Conservation (phyloP, 2,329 filamentous ascomycete species). For the Nannizziopsis arthrosporioides region DNA sequence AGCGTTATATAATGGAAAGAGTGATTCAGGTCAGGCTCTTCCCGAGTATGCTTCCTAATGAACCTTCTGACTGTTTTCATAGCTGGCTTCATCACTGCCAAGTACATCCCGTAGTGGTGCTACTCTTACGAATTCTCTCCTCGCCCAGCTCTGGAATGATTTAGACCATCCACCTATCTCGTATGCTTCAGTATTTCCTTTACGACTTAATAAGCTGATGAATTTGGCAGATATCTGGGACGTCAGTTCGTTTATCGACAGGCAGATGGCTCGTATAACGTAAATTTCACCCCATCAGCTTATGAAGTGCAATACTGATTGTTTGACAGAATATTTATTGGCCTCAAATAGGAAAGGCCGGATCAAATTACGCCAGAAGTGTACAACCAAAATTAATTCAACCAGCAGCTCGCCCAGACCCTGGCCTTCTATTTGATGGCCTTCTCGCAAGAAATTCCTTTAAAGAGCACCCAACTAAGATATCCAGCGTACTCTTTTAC, state of each 20-base stretch:
- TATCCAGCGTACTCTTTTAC: constrained; percentile 41
- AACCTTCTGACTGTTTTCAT: constrained; percentile 19
- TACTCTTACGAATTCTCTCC: constrained; percentile 20
- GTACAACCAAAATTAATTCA: constrained; percentile 16
- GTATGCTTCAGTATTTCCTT: constrained; percentile 17
- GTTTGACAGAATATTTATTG: constrained; percentile 16
- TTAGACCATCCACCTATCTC: constrained; percentile 24
- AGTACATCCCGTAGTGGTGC: constrained; percentile 17
- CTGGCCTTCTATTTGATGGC: constrained; percentile 20
- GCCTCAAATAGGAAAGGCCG: constrained; percentile 20
- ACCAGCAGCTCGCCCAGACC: constrained; percentile 18
- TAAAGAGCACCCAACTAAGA: constrained; percentile 31
- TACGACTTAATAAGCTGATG: constrained; percentile 38
- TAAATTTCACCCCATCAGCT: constrained; percentile 5
- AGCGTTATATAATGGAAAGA: constrained; percentile 49
- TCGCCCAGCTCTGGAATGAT: constrained; percentile 24
- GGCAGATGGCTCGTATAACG: constrained; percentile 22
- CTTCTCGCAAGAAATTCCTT: constrained; percentile 15
- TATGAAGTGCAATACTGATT: background rate
- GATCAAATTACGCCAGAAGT: constrained; percentile 21
- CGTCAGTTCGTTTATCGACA: constrained; percentile 24
- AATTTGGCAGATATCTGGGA: constrained; percentile 35
- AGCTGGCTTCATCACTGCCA: constrained; percentile 22
- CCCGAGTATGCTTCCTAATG: constrained; percentile 16
- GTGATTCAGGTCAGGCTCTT: constrained; percentile 37